Evolutionary conservation across 495 filamentous ascomycete genomes (phyloP).

Genomic region (Neurospora sp.): DNA sequence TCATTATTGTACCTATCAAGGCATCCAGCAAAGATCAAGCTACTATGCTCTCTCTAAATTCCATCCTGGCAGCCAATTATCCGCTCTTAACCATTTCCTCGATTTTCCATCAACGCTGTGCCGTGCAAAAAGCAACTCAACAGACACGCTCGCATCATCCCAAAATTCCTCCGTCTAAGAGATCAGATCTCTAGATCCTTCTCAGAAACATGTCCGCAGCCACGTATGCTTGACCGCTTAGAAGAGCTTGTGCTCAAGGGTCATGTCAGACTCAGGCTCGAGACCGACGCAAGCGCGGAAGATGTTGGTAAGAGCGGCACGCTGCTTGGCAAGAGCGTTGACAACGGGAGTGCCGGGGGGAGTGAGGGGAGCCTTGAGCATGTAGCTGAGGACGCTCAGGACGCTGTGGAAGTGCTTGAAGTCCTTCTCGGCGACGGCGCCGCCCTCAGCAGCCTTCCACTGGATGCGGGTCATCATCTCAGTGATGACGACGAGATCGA

Average conservation of each 20-base stretch:
- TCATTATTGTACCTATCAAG: background rate
- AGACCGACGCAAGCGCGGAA: slow-evolving; percentile 97
- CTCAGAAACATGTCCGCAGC: background rate
- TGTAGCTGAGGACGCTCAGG: slow-evolving; percentile 95
- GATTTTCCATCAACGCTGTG: background rate
- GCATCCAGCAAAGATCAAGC: background rate
- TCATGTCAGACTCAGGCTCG: slow-evolving; percentile 98
- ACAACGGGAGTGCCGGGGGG: slow-evolving; percentile 93
- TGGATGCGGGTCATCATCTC: slow-evolving; percentile 98
- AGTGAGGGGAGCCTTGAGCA: slow-evolving; percentile 97
- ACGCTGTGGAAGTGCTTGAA: slow-evolving; percentile 96
- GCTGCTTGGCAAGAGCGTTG: slow-evolving; percentile 95
- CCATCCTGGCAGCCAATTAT: background rate
- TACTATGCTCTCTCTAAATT: background rate
- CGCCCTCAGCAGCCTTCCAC: slow-evolving; percentile 60
- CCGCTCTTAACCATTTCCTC: background rate
- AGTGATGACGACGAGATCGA: slow-evolving; percentile 82
- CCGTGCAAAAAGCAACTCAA: background rate
- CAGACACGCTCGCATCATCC: background rate
- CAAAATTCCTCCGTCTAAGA: background rate
- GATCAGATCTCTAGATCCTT: background rate
- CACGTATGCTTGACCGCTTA: slow-evolving; percentile 11
- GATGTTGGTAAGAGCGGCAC: slow-evolving; percentile 90
- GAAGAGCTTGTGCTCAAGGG: slow-evolving; percentile 97
- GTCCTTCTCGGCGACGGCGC: slow-evolving; percentile 48